phyloP scores from a whole-genome alignment of 495 filamentous ascomycete species.

The Neurospora terricola region DNA sequence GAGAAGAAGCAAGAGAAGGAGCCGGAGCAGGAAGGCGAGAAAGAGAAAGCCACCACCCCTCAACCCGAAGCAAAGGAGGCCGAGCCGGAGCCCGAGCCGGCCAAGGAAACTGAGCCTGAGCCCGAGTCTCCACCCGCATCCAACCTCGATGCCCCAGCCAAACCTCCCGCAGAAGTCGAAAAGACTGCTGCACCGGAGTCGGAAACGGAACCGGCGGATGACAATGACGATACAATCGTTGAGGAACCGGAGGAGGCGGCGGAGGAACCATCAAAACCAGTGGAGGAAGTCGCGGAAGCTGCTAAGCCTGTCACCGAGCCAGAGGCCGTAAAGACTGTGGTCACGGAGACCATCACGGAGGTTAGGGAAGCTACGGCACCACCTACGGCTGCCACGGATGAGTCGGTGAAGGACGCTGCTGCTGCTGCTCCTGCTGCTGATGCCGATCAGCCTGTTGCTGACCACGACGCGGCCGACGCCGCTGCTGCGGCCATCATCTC shows the following conservation, averaged over 20 bases:
- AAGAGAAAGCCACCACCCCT: background rate
- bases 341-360: background rate
- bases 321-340: background rate
- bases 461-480: background rate
- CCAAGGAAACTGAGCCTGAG: background rate
- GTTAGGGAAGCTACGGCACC: background rate
- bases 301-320: background rate
- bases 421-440: background rate
- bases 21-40: background rate
- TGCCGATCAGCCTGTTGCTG: background rate
- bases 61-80: background rate
- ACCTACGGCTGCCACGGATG: background rate
- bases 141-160: background rate
- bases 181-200: background rate
- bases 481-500: background rate
- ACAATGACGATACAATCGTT: background rate
- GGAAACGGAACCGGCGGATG: background rate
- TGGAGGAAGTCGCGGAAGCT: background rate
- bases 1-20: background rate
- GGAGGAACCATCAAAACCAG: background rate
- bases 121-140: background rate
- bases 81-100: background rate
- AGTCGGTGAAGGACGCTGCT: background rate
- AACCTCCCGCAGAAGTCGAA: background rate
- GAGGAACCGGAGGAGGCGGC: background rate